phyloP scores from a whole-genome alignment of 225 moss, liverwort and hornwort species.

The Bryoerythrophyllum caledonicum region DNA sequence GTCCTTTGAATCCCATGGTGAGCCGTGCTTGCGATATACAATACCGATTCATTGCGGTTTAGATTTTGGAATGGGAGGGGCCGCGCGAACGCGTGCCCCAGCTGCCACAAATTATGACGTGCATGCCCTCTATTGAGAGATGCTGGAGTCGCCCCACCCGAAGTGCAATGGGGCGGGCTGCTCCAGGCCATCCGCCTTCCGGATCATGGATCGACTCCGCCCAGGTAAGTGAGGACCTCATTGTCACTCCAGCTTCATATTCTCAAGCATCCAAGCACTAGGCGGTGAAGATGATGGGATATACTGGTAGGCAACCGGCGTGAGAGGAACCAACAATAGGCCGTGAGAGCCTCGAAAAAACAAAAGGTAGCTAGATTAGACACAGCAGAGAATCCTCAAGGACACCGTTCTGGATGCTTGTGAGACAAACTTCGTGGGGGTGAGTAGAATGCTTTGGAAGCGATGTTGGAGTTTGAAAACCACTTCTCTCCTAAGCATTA shows the following conservation, averaged over 20 bases:
- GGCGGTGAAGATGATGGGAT: not conserved
- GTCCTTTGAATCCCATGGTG: too few relatives aligned
- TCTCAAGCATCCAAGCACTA: not conserved
- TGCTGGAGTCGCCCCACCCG: slow-evolving; percentile 34
- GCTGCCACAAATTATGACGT: slow-evolving; percentile 73
- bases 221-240: slow-evolving; percentile 9
- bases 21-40: too few relatives aligned
- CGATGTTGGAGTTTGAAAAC: not conserved
- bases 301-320: not conserved
- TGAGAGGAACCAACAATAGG: not conserved
- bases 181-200: too few relatives aligned
- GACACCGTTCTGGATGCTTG: not conserved
- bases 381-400: too few relatives aligned
- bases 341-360: not conserved
- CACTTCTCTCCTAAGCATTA: not conserved
- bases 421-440: not conserved
- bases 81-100: slow-evolving; percentile 74
- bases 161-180: slow-evolving; percentile 30
- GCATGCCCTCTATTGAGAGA: slow-evolving; percentile 57
- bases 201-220: not conserved
- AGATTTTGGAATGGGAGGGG: not conserved
- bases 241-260: not conserved
- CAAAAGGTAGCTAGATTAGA: not conserved
- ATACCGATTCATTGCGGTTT: too few relatives aligned
- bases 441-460: not conserved